Percentiles rank a stretch among this genome's conserved stretches.
These are phyloP conservation scores for Phycomyces blakesleeanus DNA, from an alignment of 192 early-diverging fungal genomes.

Conservation along the genomic window DNA sequence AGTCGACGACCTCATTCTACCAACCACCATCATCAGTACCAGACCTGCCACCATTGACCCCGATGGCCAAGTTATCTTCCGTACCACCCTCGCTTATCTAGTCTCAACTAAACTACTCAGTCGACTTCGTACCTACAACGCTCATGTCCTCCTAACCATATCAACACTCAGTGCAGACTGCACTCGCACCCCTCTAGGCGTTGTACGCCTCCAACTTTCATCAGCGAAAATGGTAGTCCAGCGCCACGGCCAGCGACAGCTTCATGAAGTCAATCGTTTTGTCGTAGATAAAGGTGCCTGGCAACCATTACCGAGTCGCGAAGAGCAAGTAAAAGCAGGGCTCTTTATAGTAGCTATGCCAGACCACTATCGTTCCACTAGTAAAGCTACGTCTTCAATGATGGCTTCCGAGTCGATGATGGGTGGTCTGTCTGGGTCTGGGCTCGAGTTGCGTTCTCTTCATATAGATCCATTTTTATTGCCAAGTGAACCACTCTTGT, in stretches of 20 bases:
- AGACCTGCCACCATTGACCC: conserved; percentile 7
- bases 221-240: conserved; percentile 27
- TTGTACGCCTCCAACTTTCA: conserved; percentile 10
- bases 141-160: conserved; percentile 15
- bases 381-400: not conserved
- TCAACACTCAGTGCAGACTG: conserved; percentile 12
- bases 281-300: conserved; percentile 34
- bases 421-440: not conserved
- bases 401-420: not conserved
- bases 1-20: conserved; percentile 34
- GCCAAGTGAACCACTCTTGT: too few species aligned
- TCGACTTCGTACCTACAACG: conserved; percentile 22
- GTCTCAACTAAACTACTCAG: conserved; percentile 28
- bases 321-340: conserved; percentile 24
- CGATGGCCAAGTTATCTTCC: conserved; percentile 11
- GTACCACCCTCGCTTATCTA: conserved; percentile 27
- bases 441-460: too few species aligned
- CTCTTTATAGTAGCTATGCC: conserved; percentile 36
- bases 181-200: conserved; percentile 9
- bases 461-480: too few species aligned
- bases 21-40: conserved; percentile 25
- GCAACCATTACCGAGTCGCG: conserved; percentile 2
- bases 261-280: conserved; percentile 24
- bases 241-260: conserved; percentile 16
- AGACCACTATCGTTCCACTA: not conserved